Evolutionary conservation across 2,329 filamentous ascomycete genomes (phyloP), one percentile per base, ranked within the genome.

Genomic region (Aspergillus ustus): DNA sequence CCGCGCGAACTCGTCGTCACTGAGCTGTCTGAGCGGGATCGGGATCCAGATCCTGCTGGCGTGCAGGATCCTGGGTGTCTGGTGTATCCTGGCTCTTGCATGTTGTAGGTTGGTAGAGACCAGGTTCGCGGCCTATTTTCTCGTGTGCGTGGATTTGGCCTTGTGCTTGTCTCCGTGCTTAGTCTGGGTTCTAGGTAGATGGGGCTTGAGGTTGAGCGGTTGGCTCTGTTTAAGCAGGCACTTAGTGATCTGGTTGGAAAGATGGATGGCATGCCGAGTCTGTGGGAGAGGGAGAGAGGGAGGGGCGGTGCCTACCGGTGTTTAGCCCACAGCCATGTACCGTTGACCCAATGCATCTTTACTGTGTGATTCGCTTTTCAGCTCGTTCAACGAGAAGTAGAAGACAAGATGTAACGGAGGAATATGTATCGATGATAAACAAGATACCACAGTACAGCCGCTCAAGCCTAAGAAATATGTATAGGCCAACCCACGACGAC

Each of bases 301-400:
- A 34, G 4, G 11, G 15, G 19, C 15, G 11, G n/a, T 6, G 31
- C 22, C 7, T 52, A 59, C 56, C 25, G 52, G 56, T 50, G 48
- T 22, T 52, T 45, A 28, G 51, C 56, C 56, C 56, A 59, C 13
- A 52, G 22, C 49, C 49, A 28, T 37, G 51, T 59, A 17, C 56
- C 56, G 19, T 22, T 31, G 7, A 59, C 40, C 48, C 49, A 59
- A 45, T 59, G 56, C 56, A 59, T 59, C 19, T 25, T 25, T 11
- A 17, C 34, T 34, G 28, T 17, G 25, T 54, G 7, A 8, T 19
- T 19, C 13, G 7, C 25, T 8, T 25, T 3, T 25, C 25, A 25
- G 25, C 25, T 25, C 25, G 25, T 4, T 25, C 25, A 25, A 25
- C 3, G 25, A 25, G 4, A 25, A 25, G 25, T 25, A 5, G 25